phyloP scores from a whole-genome alignment of 192 early-diverging fungal genomes.

The Phycomyces blakesleeanus region DNA sequence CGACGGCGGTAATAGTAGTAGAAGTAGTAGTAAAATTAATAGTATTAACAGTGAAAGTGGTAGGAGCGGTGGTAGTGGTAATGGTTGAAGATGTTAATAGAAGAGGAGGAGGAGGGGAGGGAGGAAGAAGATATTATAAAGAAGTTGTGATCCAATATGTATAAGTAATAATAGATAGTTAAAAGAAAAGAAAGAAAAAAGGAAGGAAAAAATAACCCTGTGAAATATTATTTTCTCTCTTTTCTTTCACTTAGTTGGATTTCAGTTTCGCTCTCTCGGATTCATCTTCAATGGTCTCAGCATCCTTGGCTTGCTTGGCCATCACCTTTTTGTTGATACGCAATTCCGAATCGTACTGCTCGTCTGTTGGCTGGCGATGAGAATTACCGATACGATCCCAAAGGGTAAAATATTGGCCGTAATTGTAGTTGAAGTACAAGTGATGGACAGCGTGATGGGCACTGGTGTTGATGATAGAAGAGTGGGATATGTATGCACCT shows the following conservation, averaged over 20 bases:
- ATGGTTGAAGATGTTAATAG: no score
- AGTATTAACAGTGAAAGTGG: no score
- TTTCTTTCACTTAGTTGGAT: slow-evolving; percentile 10
- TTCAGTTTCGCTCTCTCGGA: slow-evolving; percentile 10
- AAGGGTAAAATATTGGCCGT: slow-evolving; percentile 97
- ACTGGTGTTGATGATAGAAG: slow-evolving; percentile 74
- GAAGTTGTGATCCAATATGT: no score
- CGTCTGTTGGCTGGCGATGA: slow-evolving; percentile 62
- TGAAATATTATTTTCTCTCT: no score
- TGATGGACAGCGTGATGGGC: slow-evolving; percentile 99
- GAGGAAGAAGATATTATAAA: neutral
- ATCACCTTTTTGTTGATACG: slow-evolving; percentile 61
- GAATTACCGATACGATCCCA: slow-evolving; percentile 78
- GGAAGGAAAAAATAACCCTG: no score
- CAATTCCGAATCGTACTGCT: slow-evolving; percentile 59
- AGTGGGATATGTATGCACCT: slow-evolving; percentile 69
- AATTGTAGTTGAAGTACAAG: slow-evolving; percentile 99
- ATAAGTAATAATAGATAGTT: no score
- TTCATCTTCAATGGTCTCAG: slow-evolving; percentile 50
- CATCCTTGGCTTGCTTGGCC: slow-evolving; percentile 58
- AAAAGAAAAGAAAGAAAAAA: no score
- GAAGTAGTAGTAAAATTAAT: no score
- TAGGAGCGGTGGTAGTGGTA: no score
- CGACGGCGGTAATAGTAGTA: no score
- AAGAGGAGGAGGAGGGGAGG: neutral